Evolutionary conservation across 352 stramenopile species (phyloP), one percentile per base, ranked within the genome.

Genomic region (Pythium dissimile): DNA sequence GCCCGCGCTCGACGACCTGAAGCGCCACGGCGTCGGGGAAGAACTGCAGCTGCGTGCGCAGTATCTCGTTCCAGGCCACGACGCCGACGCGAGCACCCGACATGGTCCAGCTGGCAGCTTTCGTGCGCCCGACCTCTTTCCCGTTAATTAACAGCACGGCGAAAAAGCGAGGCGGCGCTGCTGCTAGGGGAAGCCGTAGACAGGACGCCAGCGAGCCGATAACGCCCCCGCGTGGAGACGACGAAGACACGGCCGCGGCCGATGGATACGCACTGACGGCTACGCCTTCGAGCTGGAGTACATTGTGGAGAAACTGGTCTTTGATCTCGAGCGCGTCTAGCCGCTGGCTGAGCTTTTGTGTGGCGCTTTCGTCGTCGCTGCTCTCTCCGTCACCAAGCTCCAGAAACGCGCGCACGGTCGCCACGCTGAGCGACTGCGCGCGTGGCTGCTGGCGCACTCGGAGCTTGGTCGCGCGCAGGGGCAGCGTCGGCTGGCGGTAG

Each of bases 21-120:
- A 77, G 45, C 11, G 69, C 70, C 8, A 88, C 65, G 1, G 72
- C 67, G 16, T 70, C 59, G 0, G 84, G 81, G 23, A 90, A 82
- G 47, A 66, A 77, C 42, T 72, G 58, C 21, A 89, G 26, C 13
- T 61, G 69, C 21, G 90, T 62, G 5, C 64, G 67, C 11, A 91
- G 53, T 0, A 58, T 71, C 32, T 89, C 80, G 23, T 66, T 52
- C 27, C 91, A 75, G 10, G 57, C 57, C 24, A 86, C 57, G 27
- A 79, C 67, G 0, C 80, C 72, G 18, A 65, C 60, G 8, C n/a
- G n/a, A n/a, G n/a, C n/a, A n/a, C 1, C 20, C 3, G 11, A 9
- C 32, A 16, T 37, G 27, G n/a, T 9, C 63, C 64, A 76, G 7
- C 27, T 64, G 18, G 42, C 13, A 2, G 59, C 48, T 37, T 48